Evolutionary conservation across 164 flowering plant species (phyloP).

Genomic region (Annona squamosa): DNA sequence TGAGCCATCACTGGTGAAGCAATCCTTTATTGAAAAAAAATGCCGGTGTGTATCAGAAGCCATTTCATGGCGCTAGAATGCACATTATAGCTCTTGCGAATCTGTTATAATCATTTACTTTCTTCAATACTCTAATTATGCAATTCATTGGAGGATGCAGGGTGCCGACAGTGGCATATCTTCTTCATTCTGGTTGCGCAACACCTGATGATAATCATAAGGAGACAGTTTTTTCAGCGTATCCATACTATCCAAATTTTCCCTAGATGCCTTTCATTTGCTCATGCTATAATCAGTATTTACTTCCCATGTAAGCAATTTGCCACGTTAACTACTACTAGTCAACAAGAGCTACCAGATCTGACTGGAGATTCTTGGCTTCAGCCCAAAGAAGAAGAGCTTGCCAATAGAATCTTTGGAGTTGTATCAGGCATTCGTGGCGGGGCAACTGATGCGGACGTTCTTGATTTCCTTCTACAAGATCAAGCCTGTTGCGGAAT

Average conservation of each 20-base stretch:
- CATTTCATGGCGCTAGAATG: too few relatives aligned
- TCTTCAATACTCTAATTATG: neutral
- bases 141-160: slow-evolving; percentile 11
- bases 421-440: slow-evolving; percentile 27
- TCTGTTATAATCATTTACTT: too few relatives aligned
- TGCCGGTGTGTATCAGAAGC: too few relatives aligned
- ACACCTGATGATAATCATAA: neutral
- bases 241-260: neutral
- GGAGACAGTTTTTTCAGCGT: slow-evolving; percentile 4
- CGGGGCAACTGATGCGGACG: slow-evolving; percentile 27
- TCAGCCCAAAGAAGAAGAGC: slow-evolving; percentile 12
- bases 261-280: slow-evolving; percentile 6
- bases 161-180: neutral
- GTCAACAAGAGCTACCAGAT: slow-evolving; percentile 6
- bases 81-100: too few relatives aligned
- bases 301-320: slow-evolving; percentile 5
- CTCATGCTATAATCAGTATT: slow-evolving; percentile 4
- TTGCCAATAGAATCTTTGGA: neutral
- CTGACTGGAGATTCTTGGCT: slow-evolving; percentile 16
- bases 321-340: slow-evolving; percentile 1
- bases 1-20: too few relatives aligned
- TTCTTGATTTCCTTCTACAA: slow-evolving; percentile 30
- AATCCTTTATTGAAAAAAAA: too few relatives aligned
- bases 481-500: slow-evolving; percentile 30
- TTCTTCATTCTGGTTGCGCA: neutral